Evolutionary conservation across 1,139 yeast genomes (phyloP), one percentile per base, ranked within the genome.

Genomic region (Saccharomyces pastorianus): DNA sequence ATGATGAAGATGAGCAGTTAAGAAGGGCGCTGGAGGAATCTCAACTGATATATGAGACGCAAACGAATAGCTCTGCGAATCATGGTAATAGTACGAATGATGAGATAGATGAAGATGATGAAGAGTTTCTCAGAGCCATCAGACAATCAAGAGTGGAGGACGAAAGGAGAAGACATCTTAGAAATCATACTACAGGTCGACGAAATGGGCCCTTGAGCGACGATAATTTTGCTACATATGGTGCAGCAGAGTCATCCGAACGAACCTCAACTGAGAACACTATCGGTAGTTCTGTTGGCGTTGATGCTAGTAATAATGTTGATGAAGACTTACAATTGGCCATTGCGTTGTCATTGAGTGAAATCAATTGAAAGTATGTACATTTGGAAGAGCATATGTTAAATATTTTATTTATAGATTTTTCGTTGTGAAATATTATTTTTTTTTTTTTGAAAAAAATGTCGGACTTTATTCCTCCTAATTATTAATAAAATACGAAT

Each of bases 391-490:
- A 28, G 28, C 5, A 25, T 28, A 9, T 46, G 17, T 26, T 17
- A 14, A 44, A 2, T 17, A 2, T 17, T 27, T 46, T 6, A 25
- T n/a, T 28, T 25, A 46, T 46, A 46, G 32, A 46, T 46, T 46
- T 79, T 64, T 80, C 77, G 70, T 46, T 20, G 96, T 95, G 65
- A 88, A 77, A 62, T 80, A 75, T 57, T n/a, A 14, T 27, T 23
- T 11, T 5, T 17, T 6, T 13, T 9, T 7, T 17, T 46, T 14
- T 13, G 2, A 8, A 1, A 2, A 4, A 2, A 9, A 20, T 38
- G 8, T 38, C 20, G 28, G 8, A 26, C 28, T 1, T 26, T 11
- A 17, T 11, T 9, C 17, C 11, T 3, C 26, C 20, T 5, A 5
- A 20, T 38, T 20, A 20, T 38, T 38, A 38, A 9, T 23, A 17